Conservation (phyloP, 805 yeast species). For the Suhomyces xylopsoci region DNA sequence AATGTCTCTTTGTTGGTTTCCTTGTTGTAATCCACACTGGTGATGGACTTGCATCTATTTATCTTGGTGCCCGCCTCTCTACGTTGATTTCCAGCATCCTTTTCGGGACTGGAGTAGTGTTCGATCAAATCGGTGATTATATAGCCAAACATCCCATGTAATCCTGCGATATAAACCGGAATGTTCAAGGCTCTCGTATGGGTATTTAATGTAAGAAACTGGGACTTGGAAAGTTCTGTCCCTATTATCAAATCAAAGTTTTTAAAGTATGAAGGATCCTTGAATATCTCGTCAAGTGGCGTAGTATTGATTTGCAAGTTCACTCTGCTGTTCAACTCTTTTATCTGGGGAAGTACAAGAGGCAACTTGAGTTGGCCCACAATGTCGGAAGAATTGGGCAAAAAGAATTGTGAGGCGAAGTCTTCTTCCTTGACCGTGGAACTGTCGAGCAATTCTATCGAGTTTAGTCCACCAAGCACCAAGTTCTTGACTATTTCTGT, state of each 20-base stretch:
- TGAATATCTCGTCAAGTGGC: conserved; percentile 16
- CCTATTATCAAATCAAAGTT: conserved; percentile 71
- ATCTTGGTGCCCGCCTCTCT: conserved; percentile 44
- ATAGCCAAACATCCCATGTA: conserved; percentile 82
- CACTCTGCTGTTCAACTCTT: conserved; percentile 80
- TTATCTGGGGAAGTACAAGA: conserved; percentile 53
- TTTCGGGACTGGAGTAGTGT: conserved; percentile 55
- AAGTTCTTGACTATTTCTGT: conserved; percentile 81
- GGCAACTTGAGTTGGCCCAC: conserved; percentile 57
- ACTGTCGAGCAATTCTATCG: conserved; percentile 66
- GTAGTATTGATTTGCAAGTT: conserved; percentile 44
- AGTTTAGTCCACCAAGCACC: conserved; percentile 84
- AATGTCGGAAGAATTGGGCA: conserved; percentile 49
- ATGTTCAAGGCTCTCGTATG: conserved; percentile 53
- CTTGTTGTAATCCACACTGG: conserved; percentile 27
- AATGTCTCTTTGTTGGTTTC: conserved; percentile 43
- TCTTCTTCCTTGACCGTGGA: conserved; percentile 56
- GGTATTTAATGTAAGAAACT: conserved; percentile 48
- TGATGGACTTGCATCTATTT: conserved; percentile 44
- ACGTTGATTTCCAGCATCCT: conserved; percentile 44
- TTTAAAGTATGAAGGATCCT: conserved; percentile 38
- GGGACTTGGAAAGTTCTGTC: conserved; percentile 53
- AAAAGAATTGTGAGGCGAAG: conserved; percentile 71
- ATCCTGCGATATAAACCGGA: conserved; percentile 66
- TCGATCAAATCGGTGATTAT: conserved; percentile 73